Evolutionary conservation across 371 early-diverging fungal genomes (phyloP), one percentile per base, ranked within the genome.

Genomic region (Gilbertella persicaria): DNA sequence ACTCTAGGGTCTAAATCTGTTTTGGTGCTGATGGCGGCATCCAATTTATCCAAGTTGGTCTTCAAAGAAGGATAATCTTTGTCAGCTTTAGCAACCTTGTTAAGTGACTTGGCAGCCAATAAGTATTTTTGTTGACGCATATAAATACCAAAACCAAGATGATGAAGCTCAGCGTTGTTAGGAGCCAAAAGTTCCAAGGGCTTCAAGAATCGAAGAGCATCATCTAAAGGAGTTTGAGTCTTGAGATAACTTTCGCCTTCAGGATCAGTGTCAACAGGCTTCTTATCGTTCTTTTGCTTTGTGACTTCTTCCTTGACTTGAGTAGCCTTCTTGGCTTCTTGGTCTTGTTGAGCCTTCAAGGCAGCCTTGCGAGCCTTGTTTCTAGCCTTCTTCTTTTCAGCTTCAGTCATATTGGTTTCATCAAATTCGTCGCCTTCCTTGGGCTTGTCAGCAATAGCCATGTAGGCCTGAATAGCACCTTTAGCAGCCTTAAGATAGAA

Each of bases 51-150:
- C 19, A 78, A 65, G 43, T 80, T 79, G 30, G 71, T 61, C 47
- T 78, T 72, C 8, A 88, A 65, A 23, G 63, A 53, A 14, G 84
- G 71, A 40, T 83, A 67, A 36, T 64, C 44, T 14, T 75, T 73
- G 17, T 88, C 79, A 36, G 83, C 65, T 35, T 79, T 62, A 39
- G 72, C 53, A 4, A 80, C 79, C 48, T 81, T 80, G 44, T 85
- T 66, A 60, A 94, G 69, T 17, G 84, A 65, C 66, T 79, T 85
- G 52, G 86, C 66, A 3, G 91, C 93, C 53, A 92, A 68, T 38
- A 93, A 65, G 62, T 82, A 83, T 67, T 90, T 91, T 55, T 83
- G 78, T 82, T 89, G 91, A 46, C 91, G 82, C 52, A 89, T 45
- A 58, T 92, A 92, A 13, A 94, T 84, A 50, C 88, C 88, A 58